phyloP scores from a whole-genome alignment of 1,284 basidiomycete species.

The Rhodofomes roseus region DNA sequence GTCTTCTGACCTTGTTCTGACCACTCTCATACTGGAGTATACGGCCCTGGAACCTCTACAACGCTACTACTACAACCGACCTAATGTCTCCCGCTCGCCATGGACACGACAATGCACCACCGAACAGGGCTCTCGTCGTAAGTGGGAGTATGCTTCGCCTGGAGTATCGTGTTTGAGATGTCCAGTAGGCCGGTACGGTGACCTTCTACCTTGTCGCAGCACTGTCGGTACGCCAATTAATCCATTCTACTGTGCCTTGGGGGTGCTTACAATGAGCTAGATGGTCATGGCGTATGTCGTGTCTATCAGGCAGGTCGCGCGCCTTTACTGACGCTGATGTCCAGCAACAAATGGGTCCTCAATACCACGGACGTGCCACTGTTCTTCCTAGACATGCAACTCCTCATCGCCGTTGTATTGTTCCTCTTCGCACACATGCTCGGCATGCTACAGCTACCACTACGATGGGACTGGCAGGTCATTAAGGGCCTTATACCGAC shows the following conservation, averaged over 20 bases:
- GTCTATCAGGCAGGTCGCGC: background rate
- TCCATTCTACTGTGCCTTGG: background rate
- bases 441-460: slow-evolving; percentile 57
- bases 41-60: background rate
- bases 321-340: background rate
- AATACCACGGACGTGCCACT: slow-evolving; percentile 66
- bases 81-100: slow-evolving; percentile 12
- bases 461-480: slow-evolving; percentile 55
- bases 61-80: background rate
- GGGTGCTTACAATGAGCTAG: slow-evolving; percentile 34
- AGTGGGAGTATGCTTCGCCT: slow-evolving; percentile 1
- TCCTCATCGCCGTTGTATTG: slow-evolving; percentile 73
- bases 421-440: slow-evolving; percentile 62
- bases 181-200: slow-evolving; percentile 56
- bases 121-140: slow-evolving; percentile 19
- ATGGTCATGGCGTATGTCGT: slow-evolving; percentile 75
- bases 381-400: slow-evolving; percentile 83
- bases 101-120: slow-evolving; percentile 13
- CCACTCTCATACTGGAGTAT: background rate
- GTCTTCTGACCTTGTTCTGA: background rate
- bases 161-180: background rate
- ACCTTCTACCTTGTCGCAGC: slow-evolving; percentile 81
- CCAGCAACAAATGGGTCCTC: slow-evolving; percentile 76
- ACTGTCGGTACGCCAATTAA: slow-evolving; percentile 62
- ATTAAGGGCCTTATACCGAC: slow-evolving; percentile 73